Base-by-base conservation (phyloP, 305 asterid species). In the Petunia hybrid region DNA sequence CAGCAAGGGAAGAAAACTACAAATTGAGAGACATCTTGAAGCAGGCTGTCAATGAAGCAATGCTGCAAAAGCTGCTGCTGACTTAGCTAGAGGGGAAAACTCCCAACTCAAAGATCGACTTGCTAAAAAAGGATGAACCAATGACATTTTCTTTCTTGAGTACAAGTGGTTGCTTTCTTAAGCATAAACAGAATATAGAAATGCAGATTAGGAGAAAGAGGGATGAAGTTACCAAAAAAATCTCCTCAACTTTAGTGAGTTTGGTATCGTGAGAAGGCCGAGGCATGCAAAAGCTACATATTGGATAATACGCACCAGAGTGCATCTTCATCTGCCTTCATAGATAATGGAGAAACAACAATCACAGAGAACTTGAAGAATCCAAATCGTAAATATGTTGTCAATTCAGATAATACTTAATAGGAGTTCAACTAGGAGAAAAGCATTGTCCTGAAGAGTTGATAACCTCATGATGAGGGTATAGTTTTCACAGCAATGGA, bases 31-130 rank as follows among this genome's bases (percentile, higher is more conserved):
- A 95, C 78, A 89, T 95, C 51, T 91, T 95, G 3, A 93, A 93
- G 81, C 97, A 91, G 68, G 95, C 96, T 0, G 57, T 95, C 14
- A 91, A 82, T 71, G 99, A 95, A 82, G 88, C 97, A 0, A 89
- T 16, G 95, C 96, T 1, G 94, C 99, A 2, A 95, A 93, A 82
- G 94, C 94, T 0, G 97, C 95, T 1, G 90, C 99, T 0, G 92
- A 91, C 2, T 87, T 95, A 3, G 98, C 98, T 1, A 71, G 92
- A 12, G 97, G 87, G 1, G 99, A 93, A 64, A 95, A 95, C 81
- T 93, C 98, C 0, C 78, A 85, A 1, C 86, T 95, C 40, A 92
- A 93, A 79, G 97, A 95, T 79, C 84, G 83, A 48, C 81, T 95
- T 0, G 78, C 90, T 0, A 3, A 97, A 92, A 59, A 94, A 89